Conservation (phyloP, 768 basidiomycete genomes). For the Pleurotus giganteus region DNA sequence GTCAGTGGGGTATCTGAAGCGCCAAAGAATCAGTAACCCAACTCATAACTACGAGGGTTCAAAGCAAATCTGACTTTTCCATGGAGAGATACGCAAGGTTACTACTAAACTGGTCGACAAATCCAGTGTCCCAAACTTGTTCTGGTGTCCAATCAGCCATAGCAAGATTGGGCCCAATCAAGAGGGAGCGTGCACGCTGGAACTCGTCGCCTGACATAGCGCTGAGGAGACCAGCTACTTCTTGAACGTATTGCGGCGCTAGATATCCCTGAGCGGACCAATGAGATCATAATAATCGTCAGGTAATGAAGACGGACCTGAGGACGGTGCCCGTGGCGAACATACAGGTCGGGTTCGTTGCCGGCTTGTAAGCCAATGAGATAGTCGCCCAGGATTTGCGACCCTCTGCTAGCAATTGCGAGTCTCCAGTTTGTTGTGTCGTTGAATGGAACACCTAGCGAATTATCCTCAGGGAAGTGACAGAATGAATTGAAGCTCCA, state of each 20-base stretch:
- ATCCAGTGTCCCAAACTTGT: slow-evolving; percentile 53
- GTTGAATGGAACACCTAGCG: slow-evolving; percentile 59
- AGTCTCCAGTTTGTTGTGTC: slow-evolving; percentile 52
- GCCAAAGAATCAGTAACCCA: slow-evolving; percentile 2
- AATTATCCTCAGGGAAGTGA: neutral
- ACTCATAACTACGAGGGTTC: slow-evolving; percentile 12
- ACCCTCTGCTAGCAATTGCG: slow-evolving; percentile 53
- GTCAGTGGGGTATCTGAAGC: slow-evolving; percentile 48
- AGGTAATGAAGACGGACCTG: slow-evolving; percentile 42
- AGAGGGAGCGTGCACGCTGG: slow-evolving; percentile 35
- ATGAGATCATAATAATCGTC: slow-evolving; percentile 52
- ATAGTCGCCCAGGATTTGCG: slow-evolving; percentile 60
- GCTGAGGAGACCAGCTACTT: slow-evolving; percentile 48
- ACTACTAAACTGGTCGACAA: slow-evolving; percentile 37
- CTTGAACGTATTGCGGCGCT: slow-evolving; percentile 46
- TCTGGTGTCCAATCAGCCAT: slow-evolving; percentile 54
- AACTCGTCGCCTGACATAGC: slow-evolving; percentile 40
- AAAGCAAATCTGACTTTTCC: slow-evolving; percentile 43
- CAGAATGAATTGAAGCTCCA: slow-evolving; percentile 1
- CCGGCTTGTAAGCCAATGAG: slow-evolving; percentile 70
- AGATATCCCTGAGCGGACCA: slow-evolving; percentile 29
- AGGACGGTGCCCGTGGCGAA: neutral
- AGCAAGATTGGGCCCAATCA: slow-evolving; percentile 57
- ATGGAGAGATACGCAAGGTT: slow-evolving; percentile 49
- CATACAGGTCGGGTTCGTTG: slow-evolving; percentile 80